These are phyloP conservation scores for Kodamaea suecica DNA, from an alignment of 1,139 yeast genomes.

Conservation along the genomic window DNA sequence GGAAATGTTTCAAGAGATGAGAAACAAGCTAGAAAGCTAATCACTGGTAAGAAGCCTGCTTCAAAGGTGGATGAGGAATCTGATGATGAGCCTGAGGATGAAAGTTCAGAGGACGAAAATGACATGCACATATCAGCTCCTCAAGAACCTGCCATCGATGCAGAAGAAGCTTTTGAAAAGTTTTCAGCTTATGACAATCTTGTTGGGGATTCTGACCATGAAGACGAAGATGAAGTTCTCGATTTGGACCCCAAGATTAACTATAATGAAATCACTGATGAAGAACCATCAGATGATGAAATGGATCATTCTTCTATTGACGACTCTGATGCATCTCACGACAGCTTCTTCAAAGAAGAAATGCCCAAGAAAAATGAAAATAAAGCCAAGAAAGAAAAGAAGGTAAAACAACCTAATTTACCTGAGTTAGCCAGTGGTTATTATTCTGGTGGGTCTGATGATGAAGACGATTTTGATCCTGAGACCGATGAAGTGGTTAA, in stretches of 20 bases:
- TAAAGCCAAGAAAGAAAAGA: slow-evolving; percentile 18
- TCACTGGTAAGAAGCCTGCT: slow-evolving; percentile 21
- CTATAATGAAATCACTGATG: slow-evolving; percentile 63
- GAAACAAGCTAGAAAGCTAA: slow-evolving; percentile 28
- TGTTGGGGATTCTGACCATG: slow-evolving; percentile 57
- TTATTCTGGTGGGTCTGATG: slow-evolving; percentile 73
- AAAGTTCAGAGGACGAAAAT: slow-evolving; percentile 20
- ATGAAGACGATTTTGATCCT: slow-evolving; percentile 45
- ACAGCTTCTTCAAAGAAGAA: slow-evolving; percentile 38
- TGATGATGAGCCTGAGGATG: slow-evolving; percentile 18
- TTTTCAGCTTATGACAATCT: slow-evolving; percentile 50
- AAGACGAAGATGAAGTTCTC: slow-evolving; percentile 33
- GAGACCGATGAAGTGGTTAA: slow-evolving; percentile 62
- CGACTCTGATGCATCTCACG: slow-evolving; percentile 26
- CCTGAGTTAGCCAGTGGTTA: slow-evolving; percentile 80
- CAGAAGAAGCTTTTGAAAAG: slow-evolving; percentile 26
- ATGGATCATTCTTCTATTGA: slow-evolving; percentile 18
- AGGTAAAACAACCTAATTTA: slow-evolving; percentile 33
- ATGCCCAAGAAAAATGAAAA: slow-evolving; percentile 11
- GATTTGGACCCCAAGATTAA: slow-evolving; percentile 42
- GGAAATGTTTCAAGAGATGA: slow-evolving; percentile 54
- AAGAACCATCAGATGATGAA: slow-evolving; percentile 28
- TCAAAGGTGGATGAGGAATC: slow-evolving; percentile 17
- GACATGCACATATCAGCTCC: slow-evolving; percentile 13
- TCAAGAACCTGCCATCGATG: slow-evolving; percentile 17